phyloP scores from a whole-genome alignment of 176 grass and related monocot genomes.

The Hordeum marinum region DNA sequence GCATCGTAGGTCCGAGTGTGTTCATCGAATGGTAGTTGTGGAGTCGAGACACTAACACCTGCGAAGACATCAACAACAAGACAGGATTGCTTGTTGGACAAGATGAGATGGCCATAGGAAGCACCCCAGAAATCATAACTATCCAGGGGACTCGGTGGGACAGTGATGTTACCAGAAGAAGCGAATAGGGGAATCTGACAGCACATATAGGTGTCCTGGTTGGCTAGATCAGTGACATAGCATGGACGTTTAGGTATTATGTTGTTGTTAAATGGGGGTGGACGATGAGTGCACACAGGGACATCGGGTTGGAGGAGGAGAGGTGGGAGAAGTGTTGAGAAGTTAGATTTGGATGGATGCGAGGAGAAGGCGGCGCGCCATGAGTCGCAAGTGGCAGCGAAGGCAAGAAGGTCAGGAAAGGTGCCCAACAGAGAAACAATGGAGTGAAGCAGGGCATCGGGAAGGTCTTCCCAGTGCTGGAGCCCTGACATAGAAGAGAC shows the following conservation, averaged over 20 bases:
- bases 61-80: too few relatives aligned
- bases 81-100: too few relatives aligned
- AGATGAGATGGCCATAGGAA: background rate
- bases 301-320: slow-evolving; percentile 15
- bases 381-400: background rate
- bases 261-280: background rate
- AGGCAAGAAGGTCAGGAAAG: background rate
- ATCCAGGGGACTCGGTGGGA: background rate
- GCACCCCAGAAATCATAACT: slow-evolving; percentile 2
- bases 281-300: background rate
- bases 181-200: background rate
- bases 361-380: background rate
- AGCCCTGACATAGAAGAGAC: too few relatives aligned
- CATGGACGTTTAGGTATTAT: background rate
- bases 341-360: background rate
- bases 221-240: background rate
- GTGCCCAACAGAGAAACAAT: background rate
- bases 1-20: too few relatives aligned
- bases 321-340: background rate
- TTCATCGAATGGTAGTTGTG: too few relatives aligned
- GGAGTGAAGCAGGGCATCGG: too few relatives aligned
- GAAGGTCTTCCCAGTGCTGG: too few relatives aligned
- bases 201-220: background rate
- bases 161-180: background rate
- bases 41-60: too few relatives aligned